These are phyloP conservation scores for Synchytrium microbalum DNA, from an alignment of 371 early-diverging fungal species.

Conservation along the genomic window DNA sequence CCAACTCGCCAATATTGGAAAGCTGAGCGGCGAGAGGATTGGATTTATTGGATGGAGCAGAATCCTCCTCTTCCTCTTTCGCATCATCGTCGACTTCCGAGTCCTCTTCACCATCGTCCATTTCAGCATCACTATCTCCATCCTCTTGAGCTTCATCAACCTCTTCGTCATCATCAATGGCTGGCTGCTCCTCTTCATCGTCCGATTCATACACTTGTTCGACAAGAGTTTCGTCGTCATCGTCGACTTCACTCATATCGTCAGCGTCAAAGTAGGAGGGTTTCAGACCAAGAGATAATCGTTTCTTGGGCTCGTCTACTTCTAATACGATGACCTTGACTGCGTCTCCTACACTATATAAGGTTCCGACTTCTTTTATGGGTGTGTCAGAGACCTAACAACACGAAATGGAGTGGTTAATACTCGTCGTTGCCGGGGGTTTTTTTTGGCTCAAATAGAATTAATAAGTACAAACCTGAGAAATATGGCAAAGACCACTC, in stretches of 20 bases:
- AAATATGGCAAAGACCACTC: conserved; percentile 63
- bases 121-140: conserved; percentile 31
- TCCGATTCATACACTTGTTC: conserved; percentile 15
- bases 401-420: background rate
- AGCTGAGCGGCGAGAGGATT: background rate
- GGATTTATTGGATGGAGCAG: background rate
- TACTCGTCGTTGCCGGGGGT: background rate
- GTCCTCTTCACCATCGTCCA: conserved; percentile 23
- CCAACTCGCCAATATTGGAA: conserved; percentile 11
- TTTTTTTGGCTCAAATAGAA: conserved; percentile 7
- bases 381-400: conserved; percentile 31
- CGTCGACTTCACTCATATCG: conserved; percentile 18
- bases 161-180: conserved; percentile 6
- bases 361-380: conserved; percentile 25
- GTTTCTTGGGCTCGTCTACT: conserved; percentile 53
- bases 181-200: conserved; percentile 23
- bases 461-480: conserved; percentile 37
- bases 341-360: conserved; percentile 63
- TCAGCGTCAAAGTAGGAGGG: conserved; percentile 61
- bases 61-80: conserved; percentile 30
- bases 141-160: conserved; percentile 28
- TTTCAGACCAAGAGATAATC: conserved; percentile 64
- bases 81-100: too few relatives aligned
- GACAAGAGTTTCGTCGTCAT: conserved; percentile 35
- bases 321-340: conserved; percentile 63